Evolutionary conservation across 2,329 filamentous ascomycete genomes (phyloP), one percentile per base, ranked within the genome.

Genomic region (Pseudopithomyces maydicus): DNA sequence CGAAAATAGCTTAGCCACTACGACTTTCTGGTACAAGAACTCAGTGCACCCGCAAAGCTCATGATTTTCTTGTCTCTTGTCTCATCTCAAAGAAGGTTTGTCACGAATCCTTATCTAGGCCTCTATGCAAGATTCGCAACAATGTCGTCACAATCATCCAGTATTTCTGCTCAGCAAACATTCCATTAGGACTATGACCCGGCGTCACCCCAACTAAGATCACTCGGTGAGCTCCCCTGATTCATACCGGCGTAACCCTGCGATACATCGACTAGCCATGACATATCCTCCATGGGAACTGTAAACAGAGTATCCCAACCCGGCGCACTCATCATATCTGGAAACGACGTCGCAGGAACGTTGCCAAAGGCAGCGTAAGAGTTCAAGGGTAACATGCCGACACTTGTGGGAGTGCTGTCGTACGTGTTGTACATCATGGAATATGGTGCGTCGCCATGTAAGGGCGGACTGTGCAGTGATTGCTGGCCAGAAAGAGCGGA

Each of bases 301-400:
- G 59, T 56, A 46, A 70, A 72, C 46, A 65, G 61, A 44, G 62
- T 65, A 39, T 67, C 65, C 69, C 69, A 70, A 10, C 69, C 68
- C 4, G 65, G 62, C 2, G 67, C 67, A 54, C 56, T 64, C 63
- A 70, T 70, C 10, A 70, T 52, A 33, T 72, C 69, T 10, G 63
- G 62, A 42, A 70, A 70, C 3, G 66, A 63, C 29, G 70, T 59
- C 3, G 58, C 54, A 6, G 69, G 67, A 3, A 61, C 52, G 2
- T 61, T 60, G 20, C 52, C 52, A 43, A 63, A 62, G 17, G 61
- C 48, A 3, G 62, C 48, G 38, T 69, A 67, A 6, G 60, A 56
- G 42, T 43, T 58, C 41, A 68, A 58, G 3, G 65, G 66, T 11
- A 61, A 41, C 55, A 68, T 59, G 3, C 61, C 66, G 2, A 68